Conservation (phyloP, 78 protist species). For the Polysphondylium violaceum region DNA sequence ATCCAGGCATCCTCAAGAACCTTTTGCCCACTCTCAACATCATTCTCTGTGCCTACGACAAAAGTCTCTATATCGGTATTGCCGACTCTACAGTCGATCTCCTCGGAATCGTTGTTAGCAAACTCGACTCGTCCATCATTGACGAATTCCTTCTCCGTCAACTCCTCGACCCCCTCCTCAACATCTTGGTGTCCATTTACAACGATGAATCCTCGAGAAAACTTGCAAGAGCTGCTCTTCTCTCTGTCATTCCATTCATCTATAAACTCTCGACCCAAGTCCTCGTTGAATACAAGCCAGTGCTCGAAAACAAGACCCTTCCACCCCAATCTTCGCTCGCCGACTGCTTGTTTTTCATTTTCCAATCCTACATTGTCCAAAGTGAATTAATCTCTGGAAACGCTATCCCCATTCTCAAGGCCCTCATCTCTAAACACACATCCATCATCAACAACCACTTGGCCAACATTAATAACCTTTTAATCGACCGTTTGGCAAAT, state of each 20-base stretch:
- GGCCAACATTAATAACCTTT: neutral
- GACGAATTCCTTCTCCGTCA: conserved; percentile 5
- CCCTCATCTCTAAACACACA: neutral
- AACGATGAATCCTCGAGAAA: neutral
- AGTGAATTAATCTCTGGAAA: conserved; percentile 19
- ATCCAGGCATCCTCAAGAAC: conserved; percentile 45
- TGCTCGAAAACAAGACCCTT: neutral
- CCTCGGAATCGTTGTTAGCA: neutral
- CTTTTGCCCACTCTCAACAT: conserved; percentile 23
- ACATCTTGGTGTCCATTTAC: neutral
- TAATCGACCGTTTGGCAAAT: neutral
- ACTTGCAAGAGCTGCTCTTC: neutral
- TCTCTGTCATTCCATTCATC: conserved; percentile 7
- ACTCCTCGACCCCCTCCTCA: conserved; percentile 17
- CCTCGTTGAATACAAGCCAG: neutral
- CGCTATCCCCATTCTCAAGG: conserved; percentile 22
- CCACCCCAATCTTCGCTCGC: neutral
- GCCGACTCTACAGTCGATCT: conserved; percentile 11
- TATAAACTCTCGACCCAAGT: neutral
- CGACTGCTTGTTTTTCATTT: neutral
- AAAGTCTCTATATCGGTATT: conserved; percentile 1
- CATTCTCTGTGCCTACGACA: neutral
- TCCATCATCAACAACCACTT: neutral
- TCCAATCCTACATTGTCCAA: neutral
- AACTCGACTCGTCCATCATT: neutral